Evolutionary conservation across 2,329 filamentous ascomycete species (phyloP).

Genomic region (Alternaria infectoria): DNA sequence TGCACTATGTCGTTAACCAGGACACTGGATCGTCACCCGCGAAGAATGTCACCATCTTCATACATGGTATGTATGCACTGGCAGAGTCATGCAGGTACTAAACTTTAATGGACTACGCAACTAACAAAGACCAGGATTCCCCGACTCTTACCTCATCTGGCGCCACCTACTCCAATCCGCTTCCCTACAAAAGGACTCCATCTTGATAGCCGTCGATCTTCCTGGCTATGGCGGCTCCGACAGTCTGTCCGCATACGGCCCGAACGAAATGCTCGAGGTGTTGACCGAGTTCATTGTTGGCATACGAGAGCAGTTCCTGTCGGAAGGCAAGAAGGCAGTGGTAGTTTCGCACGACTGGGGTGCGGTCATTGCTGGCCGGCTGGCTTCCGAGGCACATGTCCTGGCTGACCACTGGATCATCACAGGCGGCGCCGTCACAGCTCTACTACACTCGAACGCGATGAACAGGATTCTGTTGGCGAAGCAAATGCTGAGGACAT

Average conservation of each 20-base stretch:
- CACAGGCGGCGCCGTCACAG: conserved; percentile 57
- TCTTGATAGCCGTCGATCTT: conserved; percentile 62
- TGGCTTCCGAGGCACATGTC: conserved; percentile 64
- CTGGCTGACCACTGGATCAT: conserved; percentile 64
- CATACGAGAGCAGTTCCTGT: conserved; percentile 55
- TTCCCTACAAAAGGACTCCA: conserved; percentile 46
- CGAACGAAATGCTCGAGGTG: conserved; percentile 60
- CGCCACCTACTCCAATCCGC: conserved; percentile 54
- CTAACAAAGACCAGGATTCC: conserved; percentile 53
- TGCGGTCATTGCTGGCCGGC: conserved; percentile 58
- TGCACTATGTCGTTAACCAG: conserved; percentile 61
- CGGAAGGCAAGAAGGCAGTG: conserved; percentile 43
- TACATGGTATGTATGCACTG: conserved; percentile 52
- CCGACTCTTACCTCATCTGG: conserved; percentile 65
- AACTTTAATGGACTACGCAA: neutral
- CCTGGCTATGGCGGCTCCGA: conserved; percentile 67
- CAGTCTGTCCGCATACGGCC: conserved; percentile 56
- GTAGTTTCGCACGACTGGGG: conserved; percentile 65
- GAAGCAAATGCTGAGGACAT: conserved; percentile 59
- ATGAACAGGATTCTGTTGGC: conserved; percentile 50
- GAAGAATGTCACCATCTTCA: conserved; percentile 57
- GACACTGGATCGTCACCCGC: conserved; percentile 18
- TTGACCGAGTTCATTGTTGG: conserved; percentile 61
- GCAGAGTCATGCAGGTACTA: neutral
- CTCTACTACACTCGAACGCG: conserved; percentile 53